phyloP scores from a whole-genome alignment of 352 stramenopile genomes.

The Phytopythium aichiense region DNA sequence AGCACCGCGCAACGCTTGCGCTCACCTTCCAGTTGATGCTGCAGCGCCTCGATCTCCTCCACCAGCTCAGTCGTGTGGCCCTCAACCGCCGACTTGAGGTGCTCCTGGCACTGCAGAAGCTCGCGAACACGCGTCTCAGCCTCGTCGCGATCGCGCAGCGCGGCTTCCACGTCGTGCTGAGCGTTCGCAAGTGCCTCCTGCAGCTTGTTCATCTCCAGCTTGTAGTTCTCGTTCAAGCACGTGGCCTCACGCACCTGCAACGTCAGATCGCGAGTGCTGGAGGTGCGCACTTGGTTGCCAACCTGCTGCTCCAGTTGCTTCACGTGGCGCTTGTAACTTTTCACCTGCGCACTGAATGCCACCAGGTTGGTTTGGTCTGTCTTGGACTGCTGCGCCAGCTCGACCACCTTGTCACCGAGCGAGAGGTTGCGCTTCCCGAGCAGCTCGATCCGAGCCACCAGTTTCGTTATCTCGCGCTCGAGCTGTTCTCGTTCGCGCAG shows the following conservation, averaged over 20 bases:
- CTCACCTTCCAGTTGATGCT: constrained; percentile 63
- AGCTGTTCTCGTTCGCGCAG: constrained; percentile 54
- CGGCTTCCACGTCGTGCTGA: constrained; percentile 36
- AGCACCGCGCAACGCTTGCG: constrained; percentile 60
- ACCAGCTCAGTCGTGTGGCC: constrained; percentile 59
- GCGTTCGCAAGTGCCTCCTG: constrained; percentile 31
- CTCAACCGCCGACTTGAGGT: constrained; percentile 61
- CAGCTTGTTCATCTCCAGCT: constrained; percentile 47
- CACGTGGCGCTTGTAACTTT: constrained; percentile 54
- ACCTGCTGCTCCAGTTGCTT: constrained; percentile 38
- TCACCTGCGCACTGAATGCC: constrained; percentile 55
- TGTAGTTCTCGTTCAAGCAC: constrained; percentile 51
- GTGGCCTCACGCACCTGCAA: constrained; percentile 32
- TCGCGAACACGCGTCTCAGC: constrained; percentile 48
- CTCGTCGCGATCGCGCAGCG: constrained; percentile 53
- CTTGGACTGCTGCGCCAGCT: constrained; percentile 52
- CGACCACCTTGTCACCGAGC: constrained; percentile 57
- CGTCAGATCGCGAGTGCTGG: constrained; percentile 32
- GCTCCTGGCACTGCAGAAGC: constrained; percentile 55
- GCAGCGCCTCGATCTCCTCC: constrained; percentile 62
- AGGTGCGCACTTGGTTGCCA: constrained; percentile 20
- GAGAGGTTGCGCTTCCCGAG: constrained; percentile 47
- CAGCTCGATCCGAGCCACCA: constrained; percentile 53
- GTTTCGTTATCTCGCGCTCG: constrained; percentile 40
- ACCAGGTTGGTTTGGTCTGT: constrained; percentile 56